phyloP scores from a whole-genome alignment of 192 early-diverging fungal genomes.

The Coemansia furcata region DNA sequence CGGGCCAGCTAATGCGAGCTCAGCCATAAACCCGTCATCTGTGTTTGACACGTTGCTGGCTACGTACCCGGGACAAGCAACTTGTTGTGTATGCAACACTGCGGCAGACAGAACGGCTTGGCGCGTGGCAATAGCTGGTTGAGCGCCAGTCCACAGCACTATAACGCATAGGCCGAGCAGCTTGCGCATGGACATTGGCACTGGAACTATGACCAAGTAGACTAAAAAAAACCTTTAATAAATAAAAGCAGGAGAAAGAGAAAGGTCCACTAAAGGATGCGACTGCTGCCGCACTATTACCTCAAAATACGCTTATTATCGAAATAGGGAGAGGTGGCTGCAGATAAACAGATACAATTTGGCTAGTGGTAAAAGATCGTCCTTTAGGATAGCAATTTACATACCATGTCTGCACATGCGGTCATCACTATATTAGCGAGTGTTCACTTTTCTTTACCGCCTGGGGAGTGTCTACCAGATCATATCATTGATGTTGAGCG shows the following conservation, averaged over 20 bases:
- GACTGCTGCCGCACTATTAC: neutral
- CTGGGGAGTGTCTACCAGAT: neutral
- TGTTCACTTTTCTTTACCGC: neutral
- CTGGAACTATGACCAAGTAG: neutral
- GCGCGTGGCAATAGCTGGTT: neutral
- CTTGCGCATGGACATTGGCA: neutral
- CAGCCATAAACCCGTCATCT: conserved; percentile 11
- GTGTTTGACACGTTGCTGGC: neutral
- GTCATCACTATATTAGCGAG: too few species aligned
- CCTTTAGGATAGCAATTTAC: neutral
- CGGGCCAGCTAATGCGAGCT: conserved; percentile 19
- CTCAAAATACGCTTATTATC: neutral
- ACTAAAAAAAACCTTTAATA: neutral
- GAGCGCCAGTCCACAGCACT: neutral
- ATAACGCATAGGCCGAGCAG: neutral
- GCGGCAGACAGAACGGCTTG: neutral
- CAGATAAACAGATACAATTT: neutral
- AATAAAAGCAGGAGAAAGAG: neutral
- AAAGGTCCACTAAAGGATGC: neutral
- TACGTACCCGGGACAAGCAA: conserved; percentile 24
- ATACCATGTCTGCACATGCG: neutral
- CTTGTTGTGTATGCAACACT: neutral
- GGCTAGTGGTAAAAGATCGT: neutral
- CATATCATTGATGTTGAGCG: neutral
- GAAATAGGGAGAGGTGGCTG: neutral